Base-by-base conservation (phyloP, 495 filamentous ascomycete species). In the Chaetomidium leptoderma region DNA sequence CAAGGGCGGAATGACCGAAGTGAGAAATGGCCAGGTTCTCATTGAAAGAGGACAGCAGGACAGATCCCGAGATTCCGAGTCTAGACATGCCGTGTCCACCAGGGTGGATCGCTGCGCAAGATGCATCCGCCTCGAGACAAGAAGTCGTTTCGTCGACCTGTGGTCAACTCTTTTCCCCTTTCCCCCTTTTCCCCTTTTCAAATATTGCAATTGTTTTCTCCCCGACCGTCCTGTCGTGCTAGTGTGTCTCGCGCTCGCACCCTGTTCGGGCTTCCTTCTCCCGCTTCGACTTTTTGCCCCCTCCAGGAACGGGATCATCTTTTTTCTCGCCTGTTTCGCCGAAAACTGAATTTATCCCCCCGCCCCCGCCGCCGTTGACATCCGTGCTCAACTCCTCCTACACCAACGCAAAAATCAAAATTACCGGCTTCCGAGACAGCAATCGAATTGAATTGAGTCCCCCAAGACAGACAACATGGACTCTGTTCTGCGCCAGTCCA, bases 401-500 rank as follows among this genome's bases (percentile, higher is more conserved):
- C 24, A 29, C 14, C 23, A 4, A 17, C 39, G 55, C 21, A n/a
- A n/a, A n/a, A n/a, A n/a, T n/a, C 24, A 24, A 45, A 21, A 47
- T 57, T 43, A 29, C 30, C 35, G 50, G 4, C 21, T 2, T 17
- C 27, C 17, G 16, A 35, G 40, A 55, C 29, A 23, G 16, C 29
- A 35, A 23, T 5, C 7, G 9, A 8, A 44, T 6, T 11, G 35
- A 23, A 57, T 43, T 27, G 35, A 21, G 21, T 43, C 33, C 14
- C 33, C 21, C 26, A 7, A 30, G 17, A 23, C 32, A 29, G 16
- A 52, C 36, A 74, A 60, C 66, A 98, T 98, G 93, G 93, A 98
- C 78, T 79, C 92, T 55, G 83, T 96, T 55, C 85, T 98, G 62
- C 88, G 89, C 68, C 93, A 97, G 74, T 96, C 91, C 63, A 89